These are phyloP conservation scores for Vanilla planifolia DNA, from an alignment of 106 monocot species.

Conservation along the genomic window DNA sequence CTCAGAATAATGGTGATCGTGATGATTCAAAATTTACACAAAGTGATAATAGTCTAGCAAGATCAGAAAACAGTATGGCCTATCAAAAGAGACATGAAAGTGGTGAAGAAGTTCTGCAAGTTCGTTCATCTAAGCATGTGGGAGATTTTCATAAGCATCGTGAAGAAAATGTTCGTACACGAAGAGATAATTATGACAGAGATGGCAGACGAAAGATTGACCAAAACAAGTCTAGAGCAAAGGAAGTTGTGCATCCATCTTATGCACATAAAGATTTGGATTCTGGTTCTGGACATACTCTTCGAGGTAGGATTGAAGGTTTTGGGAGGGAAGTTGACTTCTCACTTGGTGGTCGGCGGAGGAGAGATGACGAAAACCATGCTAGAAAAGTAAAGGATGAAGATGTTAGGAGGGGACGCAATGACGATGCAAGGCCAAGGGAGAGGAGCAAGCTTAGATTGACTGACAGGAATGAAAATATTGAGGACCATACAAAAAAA, in stretches of 20 bases:
- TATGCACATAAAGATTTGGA: constrained; percentile 36
- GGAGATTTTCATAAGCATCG: constrained; percentile 33
- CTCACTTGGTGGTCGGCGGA: constrained; percentile 27
- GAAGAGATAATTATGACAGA: constrained; percentile 39
- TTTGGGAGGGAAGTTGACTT: constrained; percentile 55
- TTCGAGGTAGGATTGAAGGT: constrained; percentile 33
- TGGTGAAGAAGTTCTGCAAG: constrained; percentile 44
- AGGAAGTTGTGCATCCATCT: constrained; percentile 32
- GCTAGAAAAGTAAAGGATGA: constrained; percentile 56
- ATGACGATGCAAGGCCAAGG: constrained; percentile 38
- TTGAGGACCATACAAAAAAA: constrained; percentile 40
- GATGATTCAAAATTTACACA: constrained; percentile 27
- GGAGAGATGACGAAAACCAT: constrained; percentile 47
- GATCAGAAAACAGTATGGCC: constrained; percentile 45
- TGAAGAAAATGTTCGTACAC: constrained; percentile 29
- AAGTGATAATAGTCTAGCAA: constrained; percentile 48
- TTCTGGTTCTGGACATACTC: constrained; percentile 21
- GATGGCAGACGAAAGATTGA: constrained; percentile 42
- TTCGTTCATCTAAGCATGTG: constrained; percentile 18
- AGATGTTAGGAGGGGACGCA: constrained; percentile 35
- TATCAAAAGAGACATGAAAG: constrained; percentile 27
- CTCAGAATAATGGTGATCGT: constrained; percentile 22
- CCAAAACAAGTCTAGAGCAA: constrained; percentile 25
- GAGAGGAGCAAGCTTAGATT: constrained; percentile 40
- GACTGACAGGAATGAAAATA: constrained; percentile 45